Percentiles rank a stretch among this genome's conserved stretches.
Evolutionary conservation across 495 filamentous ascomycete species (phyloP).

Genomic region (Penicillium salamii): DNA sequence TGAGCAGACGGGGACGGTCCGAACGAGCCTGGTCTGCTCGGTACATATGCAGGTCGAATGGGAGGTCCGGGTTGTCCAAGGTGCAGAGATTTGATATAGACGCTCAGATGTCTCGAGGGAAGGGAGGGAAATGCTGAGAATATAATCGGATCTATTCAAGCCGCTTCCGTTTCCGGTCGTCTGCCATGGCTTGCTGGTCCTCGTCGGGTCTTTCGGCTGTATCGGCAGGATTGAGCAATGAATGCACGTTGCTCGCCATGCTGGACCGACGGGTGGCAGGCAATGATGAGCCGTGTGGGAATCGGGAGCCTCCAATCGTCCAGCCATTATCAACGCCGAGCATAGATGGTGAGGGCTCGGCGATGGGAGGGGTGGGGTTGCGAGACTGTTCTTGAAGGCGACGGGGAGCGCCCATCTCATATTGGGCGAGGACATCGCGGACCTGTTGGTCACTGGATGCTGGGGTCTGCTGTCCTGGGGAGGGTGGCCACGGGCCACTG

Average conservation of each 20-base stretch:
- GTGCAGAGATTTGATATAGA: not conserved
- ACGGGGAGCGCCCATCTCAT: constrained; percentile 68
- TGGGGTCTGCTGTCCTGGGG: constrained; percentile 63
- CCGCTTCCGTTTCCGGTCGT: constrained; percentile 81
- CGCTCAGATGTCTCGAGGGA: not conserved
- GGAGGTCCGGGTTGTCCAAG: not conserved
- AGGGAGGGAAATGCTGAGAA: constrained; percentile 13
- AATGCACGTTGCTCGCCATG: constrained; percentile 76
- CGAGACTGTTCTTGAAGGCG: constrained; percentile 57
- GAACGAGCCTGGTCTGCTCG: not conserved
- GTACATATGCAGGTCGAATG: constrained; percentile 7
- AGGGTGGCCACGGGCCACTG: constrained; percentile 77
- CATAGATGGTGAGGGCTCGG: constrained; percentile 46
- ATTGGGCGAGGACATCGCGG: constrained; percentile 76
- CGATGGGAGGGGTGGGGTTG: constrained; percentile 68
- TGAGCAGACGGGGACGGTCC: constrained; percentile 1
- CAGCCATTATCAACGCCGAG: constrained; percentile 57
- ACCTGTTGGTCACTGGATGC: constrained; percentile 73
- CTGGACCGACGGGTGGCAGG: constrained; percentile 69
- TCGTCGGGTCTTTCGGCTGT: constrained; percentile 71
- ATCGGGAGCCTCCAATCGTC: constrained; percentile 48
- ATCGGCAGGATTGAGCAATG: constrained; percentile 80
- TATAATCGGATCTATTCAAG: constrained; percentile 44
- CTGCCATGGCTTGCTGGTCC: constrained; percentile 53
- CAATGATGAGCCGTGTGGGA: constrained; percentile 44